Base-by-base conservation (phyloP, 2,329 filamentous ascomycete genomes). In the Colletotrichum chrysophilum region DNA sequence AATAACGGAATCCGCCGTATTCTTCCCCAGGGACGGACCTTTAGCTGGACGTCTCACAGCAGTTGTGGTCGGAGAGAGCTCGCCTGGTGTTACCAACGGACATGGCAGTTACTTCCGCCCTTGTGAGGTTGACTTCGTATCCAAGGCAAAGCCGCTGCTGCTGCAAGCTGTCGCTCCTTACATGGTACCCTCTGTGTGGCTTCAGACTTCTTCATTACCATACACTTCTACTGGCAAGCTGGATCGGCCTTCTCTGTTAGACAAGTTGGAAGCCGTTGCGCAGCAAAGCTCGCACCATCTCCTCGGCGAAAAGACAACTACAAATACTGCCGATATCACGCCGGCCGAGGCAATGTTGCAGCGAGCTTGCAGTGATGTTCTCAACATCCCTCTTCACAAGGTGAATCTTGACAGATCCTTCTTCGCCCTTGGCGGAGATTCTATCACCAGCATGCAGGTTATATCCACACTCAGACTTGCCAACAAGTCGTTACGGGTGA, bases 181-280 rank as follows among this genome's bases (percentile, higher is more conserved):
- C 74, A 86, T 86, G 84, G 77, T 85, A 1, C 84, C 84, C 1
- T 80, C 78, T 5, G 71, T 80, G 7, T 85, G 80, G 76, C 30
- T 85, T 8, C 77, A 78, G 2, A 71, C 84, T 5, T 66, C 78
- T 14, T 60, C 38, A 13, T 28, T 79, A 4, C 76, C 79, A 7
- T 74, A 79, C 55, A 80, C 75, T 4, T 26, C 75, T 24, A 74
- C 78, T 3, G 78, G 76, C n/a, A 80, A 80, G 70, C 76, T 76
- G 5, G 77, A 80, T 58, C 66, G 79, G 28, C 65, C 62, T 34
- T 61, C 66, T 21, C 69, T 79, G 10, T 74, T 74, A 24, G 38
- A 77, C 14, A 34, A 70, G 7, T 71, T 70, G 6, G 65, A 67
- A 6, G n/a, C 4, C 2, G 14, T 73, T 18, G 34, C 65, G 14